Evolutionary conservation across 148 eudicot genomes (phyloP).

Genomic region (Talinum fruticosum): DNA sequence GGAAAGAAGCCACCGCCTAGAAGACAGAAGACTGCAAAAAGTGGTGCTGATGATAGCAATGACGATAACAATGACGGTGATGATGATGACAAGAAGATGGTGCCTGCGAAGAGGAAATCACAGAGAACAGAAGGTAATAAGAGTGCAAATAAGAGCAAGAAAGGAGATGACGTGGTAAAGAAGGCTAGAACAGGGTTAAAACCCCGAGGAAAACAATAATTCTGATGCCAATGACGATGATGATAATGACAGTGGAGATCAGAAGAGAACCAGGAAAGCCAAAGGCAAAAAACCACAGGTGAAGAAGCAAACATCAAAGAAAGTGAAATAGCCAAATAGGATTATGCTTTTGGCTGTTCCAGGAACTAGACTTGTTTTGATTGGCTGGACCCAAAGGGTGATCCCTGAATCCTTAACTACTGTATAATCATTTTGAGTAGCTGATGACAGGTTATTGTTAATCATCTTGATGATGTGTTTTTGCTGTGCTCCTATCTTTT

Average conservation of each 20-base stretch:
- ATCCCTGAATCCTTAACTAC: background rate
- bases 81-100: slow-evolving; percentile 28
- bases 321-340: slow-evolving; percentile 36
- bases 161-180: slow-evolving; percentile 16
- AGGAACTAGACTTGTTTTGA: no score
- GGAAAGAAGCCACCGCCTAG: slow-evolving; percentile 27
- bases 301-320: slow-evolving; percentile 29
- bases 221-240: no score
- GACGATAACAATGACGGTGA: slow-evolving; percentile 23
- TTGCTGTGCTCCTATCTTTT: slow-evolving; percentile 6
- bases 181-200: slow-evolving; percentile 14
- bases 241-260: no score
- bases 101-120: slow-evolving; percentile 41
- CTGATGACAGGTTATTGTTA: background rate
- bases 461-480: background rate
- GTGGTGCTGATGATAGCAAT: slow-evolving; percentile 18
- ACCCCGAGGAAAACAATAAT: slow-evolving; percentile 7
- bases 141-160: slow-evolving; percentile 19
- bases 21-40: slow-evolving; percentile 26
- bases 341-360: background rate
- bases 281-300: slow-evolving; percentile 19
- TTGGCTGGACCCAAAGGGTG: background rate
- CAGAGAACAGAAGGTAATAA: background rate
- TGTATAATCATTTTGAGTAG: background rate
- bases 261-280: slow-evolving; percentile 13